Percentiles rank a stretch among this genome's conserved stretches.
Evolutionary conservation across 768 basidiomycete species (phyloP).

Genomic region (Pulveroboletus sp.): DNA sequence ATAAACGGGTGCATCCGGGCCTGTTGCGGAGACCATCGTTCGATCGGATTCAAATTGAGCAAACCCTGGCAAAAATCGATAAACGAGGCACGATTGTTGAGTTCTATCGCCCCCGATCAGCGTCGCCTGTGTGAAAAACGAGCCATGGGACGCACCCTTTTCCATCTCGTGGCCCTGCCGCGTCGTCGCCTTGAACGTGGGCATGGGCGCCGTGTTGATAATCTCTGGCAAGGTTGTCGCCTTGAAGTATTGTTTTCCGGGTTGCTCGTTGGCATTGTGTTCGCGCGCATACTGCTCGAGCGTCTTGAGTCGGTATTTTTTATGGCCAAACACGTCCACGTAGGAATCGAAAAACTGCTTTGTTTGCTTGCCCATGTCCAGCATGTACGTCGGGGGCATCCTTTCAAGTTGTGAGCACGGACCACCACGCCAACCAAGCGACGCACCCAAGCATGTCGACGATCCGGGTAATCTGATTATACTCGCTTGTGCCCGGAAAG

Average conservation of each 20-base stretch:
- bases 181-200: conserved; percentile 70
- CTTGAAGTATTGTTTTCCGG: conserved; percentile 98
- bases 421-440: too few relatives aligned
- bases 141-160: conserved; percentile 58
- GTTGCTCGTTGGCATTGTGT: conserved; percentile 94
- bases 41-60: conserved; percentile 90
- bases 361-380: conserved; percentile 95
- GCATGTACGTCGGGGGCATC: conserved; percentile 86
- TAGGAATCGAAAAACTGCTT: conserved; percentile 87
- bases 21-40: conserved; percentile 97
- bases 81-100: conserved; percentile 91
- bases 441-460: conserved; percentile 97
- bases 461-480: conserved; percentile 95
- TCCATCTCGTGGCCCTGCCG: conserved; percentile 82
- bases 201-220: conserved; percentile 94
- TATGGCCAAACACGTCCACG: conserved; percentile 71
- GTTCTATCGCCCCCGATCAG: conserved; percentile 51
- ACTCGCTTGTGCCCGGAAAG: conserved; percentile 99
- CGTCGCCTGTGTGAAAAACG: too few relatives aligned
- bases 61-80: conserved; percentile 97
- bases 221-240: conserved; percentile 92
- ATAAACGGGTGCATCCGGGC: conserved; percentile 96
- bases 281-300: conserved; percentile 95
- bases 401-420: too few relatives aligned
- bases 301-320: conserved; percentile 85